Base-by-base conservation (phyloP, 1,284 basidiomycete genomes). In the Tremellales sp. region DNA sequence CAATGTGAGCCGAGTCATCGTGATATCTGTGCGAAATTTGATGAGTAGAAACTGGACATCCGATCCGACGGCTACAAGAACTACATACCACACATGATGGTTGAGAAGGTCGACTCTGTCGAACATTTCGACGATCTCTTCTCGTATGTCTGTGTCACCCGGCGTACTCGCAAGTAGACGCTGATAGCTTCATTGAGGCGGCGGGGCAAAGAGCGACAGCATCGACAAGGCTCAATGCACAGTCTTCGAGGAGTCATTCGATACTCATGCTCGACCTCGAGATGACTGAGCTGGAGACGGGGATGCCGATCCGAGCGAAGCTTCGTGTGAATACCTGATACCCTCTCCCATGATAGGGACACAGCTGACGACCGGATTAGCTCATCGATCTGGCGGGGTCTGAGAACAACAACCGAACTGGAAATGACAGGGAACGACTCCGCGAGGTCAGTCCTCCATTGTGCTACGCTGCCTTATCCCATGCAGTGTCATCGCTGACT, bases 381-480 rank as follows among this genome's bases (percentile, higher is more conserved):
- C 79, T 90, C 3, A 86, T 89, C 11, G 88, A 91, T 71, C 78
- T 91, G 15, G 88, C 89, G 12, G 89, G 88, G 11, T 87, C 85
- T 0, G 88, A 91, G 74, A 89, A 89, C 62, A 90, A 89, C 68
- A 90, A 88, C 69, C 76, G 85, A 35, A 89, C 88, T 2, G 88
- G 88, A 7, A 90, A 90, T 57, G 85, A 89, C 62, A 74, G 81
- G 2, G 82, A 80, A 13, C 81, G 89, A 2, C 87, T 90, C 84
- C 81, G 53, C 43, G 67, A 69, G 49, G 67, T 67, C 22, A 50
- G 62, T 48, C 15, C 19, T 12, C 24, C 15, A n/a, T n/a, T n/a
- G n/a, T n/a, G n/a, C n/a, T n/a, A n/a, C n/a, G n/a, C n/a, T n/a
- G n/a, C n/a, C n/a, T n/a, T 12, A n/a, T 13, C 13, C 11, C 7